Evolutionary conservation across 176 grass and related monocot species (phyloP), one percentile per base, ranked within the genome.

Genomic region (Zizania latifolia): DNA sequence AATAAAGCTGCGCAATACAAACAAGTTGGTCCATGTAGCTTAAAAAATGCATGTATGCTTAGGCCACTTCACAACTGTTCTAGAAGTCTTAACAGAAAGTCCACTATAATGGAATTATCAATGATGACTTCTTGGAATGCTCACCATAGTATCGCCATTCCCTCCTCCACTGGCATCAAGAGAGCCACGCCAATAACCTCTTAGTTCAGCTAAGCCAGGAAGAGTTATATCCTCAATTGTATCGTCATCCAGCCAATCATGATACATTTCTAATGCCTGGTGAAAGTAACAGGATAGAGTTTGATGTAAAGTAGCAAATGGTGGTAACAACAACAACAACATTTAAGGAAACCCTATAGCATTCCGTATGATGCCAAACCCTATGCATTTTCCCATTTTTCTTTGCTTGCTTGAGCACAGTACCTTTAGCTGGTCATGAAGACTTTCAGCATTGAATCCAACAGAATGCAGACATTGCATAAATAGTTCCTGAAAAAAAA

Each of bases 81-180:
- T 48, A 29, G 14, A 71, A 58, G 33, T 87, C 29, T 56, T 66
- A 87, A 45, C 13, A 58, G 19, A 82, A 87, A 82, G 58, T 23
- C 36, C 30, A 78, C 46, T 73, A 32, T 50, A 35, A 59, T 21
- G 51, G 23, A 65, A 38, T 28, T 21, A 24, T 39, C 30, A 39
- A 54, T 38, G 72, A 72, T 72, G 62, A 62, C 19, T 62, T 70
- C 24, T 29, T 56, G 53, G 68, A 62, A 78, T 67, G 72, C 88
- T 81, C 71, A 92, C 95, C 91, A 90, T 85, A 46, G 95, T 98
- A 83, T 98, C 95, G 10, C 95, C 95, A 81, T 98, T 98, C 64
- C 95, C 91, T 75, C 95, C 95, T 86, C 95, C 95, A 64, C 95
- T 92, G 24, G 95, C 91, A 88, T 92, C 89, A 88, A 98, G 91